These are phyloP conservation scores for Oryza coarctata DNA, from an alignment of 176 grass and related monocot genomes.

Conservation along the genomic window DNA sequence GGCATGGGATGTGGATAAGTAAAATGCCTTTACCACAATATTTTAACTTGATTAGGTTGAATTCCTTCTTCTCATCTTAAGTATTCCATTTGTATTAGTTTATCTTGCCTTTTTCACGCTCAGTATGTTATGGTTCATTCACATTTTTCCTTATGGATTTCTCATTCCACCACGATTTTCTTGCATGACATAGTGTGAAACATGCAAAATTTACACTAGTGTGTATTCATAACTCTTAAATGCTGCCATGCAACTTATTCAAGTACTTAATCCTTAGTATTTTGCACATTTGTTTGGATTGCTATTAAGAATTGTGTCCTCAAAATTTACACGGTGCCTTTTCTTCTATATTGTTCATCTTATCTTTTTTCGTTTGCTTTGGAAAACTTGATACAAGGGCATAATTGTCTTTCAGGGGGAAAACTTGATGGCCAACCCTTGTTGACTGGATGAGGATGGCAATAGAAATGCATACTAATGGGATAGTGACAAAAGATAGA, in stretches of 20 bases:
- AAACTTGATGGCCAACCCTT: background rate
- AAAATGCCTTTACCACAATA: background rate
- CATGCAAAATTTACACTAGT: background rate
- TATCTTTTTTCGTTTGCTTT: background rate
- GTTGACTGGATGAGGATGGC: background rate
- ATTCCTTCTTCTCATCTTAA: conserved; percentile 22
- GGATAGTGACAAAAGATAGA: too few relatives aligned
- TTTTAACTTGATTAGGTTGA: background rate
- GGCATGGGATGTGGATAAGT: conserved; percentile 2
- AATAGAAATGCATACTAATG: background rate
- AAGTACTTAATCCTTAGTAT: background rate
- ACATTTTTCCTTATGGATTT: background rate
- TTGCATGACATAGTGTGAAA: background rate
- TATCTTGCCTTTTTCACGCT: background rate
- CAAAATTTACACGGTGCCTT: background rate
- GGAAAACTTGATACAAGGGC: background rate
- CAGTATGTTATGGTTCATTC: background rate
- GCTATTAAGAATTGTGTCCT: background rate
- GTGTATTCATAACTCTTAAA: background rate
- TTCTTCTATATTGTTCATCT: background rate
- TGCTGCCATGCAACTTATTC: background rate
- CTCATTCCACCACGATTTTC: background rate
- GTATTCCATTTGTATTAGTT: background rate
- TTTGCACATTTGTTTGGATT: background rate
- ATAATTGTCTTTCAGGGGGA: background rate